Evolutionary conservation across 441 rosid genomes (phyloP), one percentile per base, ranked within the genome.

Genomic region (Omphalea diandra): DNA sequence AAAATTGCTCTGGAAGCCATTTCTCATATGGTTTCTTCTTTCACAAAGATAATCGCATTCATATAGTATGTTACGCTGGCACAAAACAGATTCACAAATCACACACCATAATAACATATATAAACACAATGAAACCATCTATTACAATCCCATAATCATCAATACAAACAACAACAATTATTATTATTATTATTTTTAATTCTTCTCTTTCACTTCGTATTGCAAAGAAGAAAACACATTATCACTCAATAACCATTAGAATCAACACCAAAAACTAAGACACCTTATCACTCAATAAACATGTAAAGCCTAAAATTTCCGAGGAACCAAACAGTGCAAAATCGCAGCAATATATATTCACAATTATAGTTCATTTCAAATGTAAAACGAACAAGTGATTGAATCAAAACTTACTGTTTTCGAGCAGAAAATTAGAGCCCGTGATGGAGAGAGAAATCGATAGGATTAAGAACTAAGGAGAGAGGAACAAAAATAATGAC

Each of bases 1-100:
- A 87, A 67, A 49, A 93, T 84, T 66, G 90, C 91, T 82, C 88
- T 84, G 57, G 96, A 87, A 59, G 91, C 89, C 98, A 93, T 90
- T 77, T 74, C 57, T 70, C 68, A 68, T n/a, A n/a, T n/a, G 49
- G 61, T 47, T 22, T 58, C 70, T 40, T 58, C 76, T 68, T 60
- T 72, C 72, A 70, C 43, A 38, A 71, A 49, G 73, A 59, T 50
- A 69, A 75, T 36, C 70, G 53, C 75, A 73, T 65, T 63, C 52
- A 67, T 79, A 79, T 72, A 46, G 78, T 41, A 40, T 14, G 24
- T 65, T 32, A 32, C 40, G 67, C 79, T 65, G 76, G 50, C 26
- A 40, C 17, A 73, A 7, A 67, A 22, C 33, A 67, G 55, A 67
- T 44, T 67, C 53, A 67, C 47, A 52, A 73, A n/a, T n/a, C n/a